phyloP scores from a whole-genome alignment of 2,329 filamentous ascomycete species.

The Tolypocladium amazonense region DNA sequence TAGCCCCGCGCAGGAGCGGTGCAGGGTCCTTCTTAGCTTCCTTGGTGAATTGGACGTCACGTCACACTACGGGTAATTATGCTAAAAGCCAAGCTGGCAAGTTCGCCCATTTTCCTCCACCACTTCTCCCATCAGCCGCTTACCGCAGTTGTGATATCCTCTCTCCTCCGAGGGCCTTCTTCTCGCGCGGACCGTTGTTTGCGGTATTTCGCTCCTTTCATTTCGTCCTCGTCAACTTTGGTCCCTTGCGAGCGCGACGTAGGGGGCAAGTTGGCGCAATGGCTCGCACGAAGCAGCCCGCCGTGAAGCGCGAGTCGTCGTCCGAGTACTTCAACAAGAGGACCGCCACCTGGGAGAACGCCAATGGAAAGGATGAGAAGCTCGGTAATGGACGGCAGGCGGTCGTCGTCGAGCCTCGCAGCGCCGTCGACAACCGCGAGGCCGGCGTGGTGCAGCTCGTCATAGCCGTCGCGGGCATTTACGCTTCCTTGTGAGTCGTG shows the following conservation, averaged over 20 bases:
- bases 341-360: conserved; percentile 24
- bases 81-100: conserved; percentile 2
- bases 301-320: conserved; percentile 54
- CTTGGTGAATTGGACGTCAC: not conserved
- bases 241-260: not conserved
- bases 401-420: not conserved
- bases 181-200: not conserved
- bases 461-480: conserved; percentile 88
- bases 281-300: conserved; percentile 63
- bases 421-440: not conserved
- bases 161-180: not conserved
- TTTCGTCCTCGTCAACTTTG: not conserved
- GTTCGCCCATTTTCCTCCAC: not conserved
- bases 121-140: not conserved
- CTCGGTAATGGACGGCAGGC: conserved; percentile 6
- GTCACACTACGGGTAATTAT: not conserved
- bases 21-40: not conserved
- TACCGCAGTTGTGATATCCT: not conserved
- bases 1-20: not conserved
- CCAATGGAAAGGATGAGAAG: conserved; percentile 16
- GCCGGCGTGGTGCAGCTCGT: conserved; percentile 56
- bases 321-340: conserved; percentile 52
- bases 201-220: not conserved
- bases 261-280: conserved; percentile 28
- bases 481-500: conserved; percentile 82